phyloP scores from a whole-genome alignment of 2,329 filamentous ascomycete genomes.

The Colletotrichum destructivum region DNA sequence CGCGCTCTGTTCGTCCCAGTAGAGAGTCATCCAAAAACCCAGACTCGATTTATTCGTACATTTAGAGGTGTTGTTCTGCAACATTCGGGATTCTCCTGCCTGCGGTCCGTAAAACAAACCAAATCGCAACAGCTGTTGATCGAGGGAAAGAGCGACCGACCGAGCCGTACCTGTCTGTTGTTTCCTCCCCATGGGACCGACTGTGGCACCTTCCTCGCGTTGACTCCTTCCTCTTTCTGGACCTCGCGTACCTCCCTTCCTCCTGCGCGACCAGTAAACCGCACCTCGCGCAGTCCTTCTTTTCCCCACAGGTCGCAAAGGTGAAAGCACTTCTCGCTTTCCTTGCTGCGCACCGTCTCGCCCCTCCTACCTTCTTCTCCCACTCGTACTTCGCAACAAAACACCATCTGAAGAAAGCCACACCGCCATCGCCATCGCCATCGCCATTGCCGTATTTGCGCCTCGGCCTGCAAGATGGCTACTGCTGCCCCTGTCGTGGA shows the following conservation, averaged over 20 bases:
- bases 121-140: constrained; percentile 21
- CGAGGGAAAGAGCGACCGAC: constrained; percentile 26
- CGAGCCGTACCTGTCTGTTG: constrained; percentile 19
- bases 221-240: constrained; percentile 30
- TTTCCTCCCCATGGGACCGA: constrained; percentile 17
- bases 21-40: constrained; percentile 34
- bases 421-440: constrained; percentile 20
- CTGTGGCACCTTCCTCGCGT: constrained; percentile 12
- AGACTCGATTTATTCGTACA: constrained; percentile 39
- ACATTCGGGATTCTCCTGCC: constrained; percentile 31
- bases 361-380: constrained; percentile 10
- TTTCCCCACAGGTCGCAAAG: constrained; percentile 4
- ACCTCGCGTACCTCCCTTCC: constrained; percentile 24
- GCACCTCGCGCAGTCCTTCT: constrained; percentile 19
- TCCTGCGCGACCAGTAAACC: constrained; percentile 35
- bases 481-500: constrained; percentile 83
- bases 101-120: constrained; percentile 37
- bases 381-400: constrained; percentile 30
- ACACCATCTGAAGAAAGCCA: constrained; percentile 12
- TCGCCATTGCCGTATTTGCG: constrained; percentile 24
- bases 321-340: constrained; percentile 10
- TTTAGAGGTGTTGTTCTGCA: constrained; percentile 35
- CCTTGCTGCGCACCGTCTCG: constrained; percentile 19
- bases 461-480: constrained; percentile 69
- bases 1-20: constrained; percentile 39